phyloP scores from a whole-genome alignment of 2,329 filamentous ascomycete species.

The Scedosporium dehoogii region DNA sequence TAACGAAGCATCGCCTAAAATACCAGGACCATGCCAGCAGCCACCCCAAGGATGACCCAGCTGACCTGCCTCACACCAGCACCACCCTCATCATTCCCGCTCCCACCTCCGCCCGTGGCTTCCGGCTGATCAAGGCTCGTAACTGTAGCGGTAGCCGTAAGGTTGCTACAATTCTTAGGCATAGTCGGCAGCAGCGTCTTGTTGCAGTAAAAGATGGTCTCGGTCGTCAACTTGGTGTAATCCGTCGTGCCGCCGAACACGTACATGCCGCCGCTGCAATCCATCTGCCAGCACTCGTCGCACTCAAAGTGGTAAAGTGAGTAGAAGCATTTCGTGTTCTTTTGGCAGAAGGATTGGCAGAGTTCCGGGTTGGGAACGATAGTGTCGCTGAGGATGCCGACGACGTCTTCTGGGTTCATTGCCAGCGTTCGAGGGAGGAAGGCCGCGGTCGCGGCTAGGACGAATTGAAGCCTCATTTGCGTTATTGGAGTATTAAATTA shows the following conservation, averaged over 20 bases:
- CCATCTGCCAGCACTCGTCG: conserved; percentile 3
- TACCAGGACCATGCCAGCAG: no score
- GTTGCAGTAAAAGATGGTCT: not conserved
- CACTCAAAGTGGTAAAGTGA: conserved; percentile 1
- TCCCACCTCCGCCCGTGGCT: not conserved
- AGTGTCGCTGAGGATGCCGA: conserved; percentile 1
- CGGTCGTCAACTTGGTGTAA: not conserved
- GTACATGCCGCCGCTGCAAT: not conserved
- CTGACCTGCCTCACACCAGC: no score
- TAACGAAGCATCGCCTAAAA: no score
- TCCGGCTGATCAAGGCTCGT: not conserved
- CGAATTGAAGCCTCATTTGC: not conserved
- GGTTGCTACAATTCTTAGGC: not conserved
- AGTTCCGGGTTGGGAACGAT: conserved; percentile 1
- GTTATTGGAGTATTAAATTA: not conserved
- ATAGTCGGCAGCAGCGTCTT: not conserved
- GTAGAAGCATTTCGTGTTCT: not conserved
- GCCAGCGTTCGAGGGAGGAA: not conserved
- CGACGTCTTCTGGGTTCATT: conserved; percentile 3
- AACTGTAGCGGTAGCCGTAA: not conserved
- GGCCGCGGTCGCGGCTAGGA: not conserved
- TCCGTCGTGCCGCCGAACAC: not conserved
- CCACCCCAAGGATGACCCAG: no score
- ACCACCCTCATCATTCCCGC: not conserved
- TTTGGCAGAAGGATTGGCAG: not conserved